A percentile compares a stretch with the other conserved stretches of the same genome.
phyloP scores from a whole-genome alignment of 768 basidiomycete genomes.

The Erythrobasidium yunnanense region DNA sequence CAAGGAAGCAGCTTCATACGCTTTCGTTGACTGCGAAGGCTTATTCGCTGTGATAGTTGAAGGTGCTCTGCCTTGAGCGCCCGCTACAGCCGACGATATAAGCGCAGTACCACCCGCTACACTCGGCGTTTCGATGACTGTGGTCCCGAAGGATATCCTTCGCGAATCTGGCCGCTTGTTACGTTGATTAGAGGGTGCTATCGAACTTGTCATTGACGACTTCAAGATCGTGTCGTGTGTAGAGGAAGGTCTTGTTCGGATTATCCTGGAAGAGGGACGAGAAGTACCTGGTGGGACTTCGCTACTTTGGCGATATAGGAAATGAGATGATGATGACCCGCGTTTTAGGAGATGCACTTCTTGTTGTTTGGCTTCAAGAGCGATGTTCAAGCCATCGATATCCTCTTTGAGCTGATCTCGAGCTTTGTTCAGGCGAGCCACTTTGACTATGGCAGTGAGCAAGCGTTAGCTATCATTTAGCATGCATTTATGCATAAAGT shows the following conservation, averaged over 20 bases:
- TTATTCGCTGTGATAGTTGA: background rate
- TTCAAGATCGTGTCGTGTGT: slow-evolving; percentile 9
- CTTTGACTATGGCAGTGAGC: slow-evolving; percentile 26
- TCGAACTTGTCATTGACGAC: too few species aligned
- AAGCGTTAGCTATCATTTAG: background rate
- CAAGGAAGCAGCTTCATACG: slow-evolving; percentile 6
- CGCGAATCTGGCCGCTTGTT: too few species aligned
- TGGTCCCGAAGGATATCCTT: too few species aligned
- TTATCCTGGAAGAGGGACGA: background rate
- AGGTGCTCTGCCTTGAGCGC: slow-evolving; percentile 2
- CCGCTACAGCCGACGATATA: background rate
- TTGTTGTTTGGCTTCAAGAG: slow-evolving; percentile 38
- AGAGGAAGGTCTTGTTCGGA: background rate
- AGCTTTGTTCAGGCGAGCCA: slow-evolving; percentile 35
- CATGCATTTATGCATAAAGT: background rate
- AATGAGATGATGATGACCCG: background rate
- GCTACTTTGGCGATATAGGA: background rate
- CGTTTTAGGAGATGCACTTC: slow-evolving; percentile 31
- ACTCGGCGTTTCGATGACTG: background rate
- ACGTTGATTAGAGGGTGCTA: too few species aligned
- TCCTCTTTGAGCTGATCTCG: slow-evolving; percentile 36
- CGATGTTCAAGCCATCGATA: slow-evolving; percentile 36
- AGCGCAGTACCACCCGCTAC: background rate
- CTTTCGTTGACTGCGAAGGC: background rate
- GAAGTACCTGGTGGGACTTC: background rate